Evolutionary conservation across 1,139 yeast species (phyloP).

Genomic region (Hyphopichia fennica): DNA sequence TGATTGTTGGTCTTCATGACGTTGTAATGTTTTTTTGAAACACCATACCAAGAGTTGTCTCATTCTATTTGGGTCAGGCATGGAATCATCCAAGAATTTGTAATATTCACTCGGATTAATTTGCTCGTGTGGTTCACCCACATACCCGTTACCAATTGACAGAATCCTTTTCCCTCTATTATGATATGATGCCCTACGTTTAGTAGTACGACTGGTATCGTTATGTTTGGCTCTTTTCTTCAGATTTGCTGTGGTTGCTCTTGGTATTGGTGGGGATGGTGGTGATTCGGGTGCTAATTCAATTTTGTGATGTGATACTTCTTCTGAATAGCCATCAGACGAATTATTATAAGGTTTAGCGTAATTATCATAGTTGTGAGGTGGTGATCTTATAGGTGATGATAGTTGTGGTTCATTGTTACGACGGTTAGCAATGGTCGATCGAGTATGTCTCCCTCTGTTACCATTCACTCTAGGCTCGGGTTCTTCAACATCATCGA

Average conservation of each 20-base stretch:
- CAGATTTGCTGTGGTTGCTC: conserved; percentile 2
- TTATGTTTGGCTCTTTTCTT: conserved; percentile 5
- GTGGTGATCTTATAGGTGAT: conserved; percentile 23
- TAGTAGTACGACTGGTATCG: conserved; percentile 10
- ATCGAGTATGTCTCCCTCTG: not conserved
- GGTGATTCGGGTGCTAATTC: conserved; percentile 2
- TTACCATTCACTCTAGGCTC: not conserved
- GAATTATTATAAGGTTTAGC: not conserved
- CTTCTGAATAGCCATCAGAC: conserved; percentile 29
- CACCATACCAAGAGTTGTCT: conserved; percentile 73
- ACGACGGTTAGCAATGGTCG: not conserved
- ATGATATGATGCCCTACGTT: conserved; percentile 50
- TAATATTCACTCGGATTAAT: conserved; percentile 58
- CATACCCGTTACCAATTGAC: conserved; percentile 73
- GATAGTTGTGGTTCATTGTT: conserved; percentile 16
- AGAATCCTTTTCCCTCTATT: conserved; percentile 72
- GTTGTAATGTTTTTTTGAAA: conserved; percentile 48
- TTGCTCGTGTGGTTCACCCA: conserved; percentile 66
- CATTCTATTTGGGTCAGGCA: conserved; percentile 76
- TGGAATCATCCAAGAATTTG: conserved; percentile 58
- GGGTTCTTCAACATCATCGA: conserved; percentile 3
- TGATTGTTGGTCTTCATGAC: conserved; percentile 31
- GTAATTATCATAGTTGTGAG: not conserved
- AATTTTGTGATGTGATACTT: conserved; percentile 28
- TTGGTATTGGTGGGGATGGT: not conserved